phyloP scores from a whole-genome alignment of 192 early-diverging fungal genomes.

The Coemansia erecta region DNA sequence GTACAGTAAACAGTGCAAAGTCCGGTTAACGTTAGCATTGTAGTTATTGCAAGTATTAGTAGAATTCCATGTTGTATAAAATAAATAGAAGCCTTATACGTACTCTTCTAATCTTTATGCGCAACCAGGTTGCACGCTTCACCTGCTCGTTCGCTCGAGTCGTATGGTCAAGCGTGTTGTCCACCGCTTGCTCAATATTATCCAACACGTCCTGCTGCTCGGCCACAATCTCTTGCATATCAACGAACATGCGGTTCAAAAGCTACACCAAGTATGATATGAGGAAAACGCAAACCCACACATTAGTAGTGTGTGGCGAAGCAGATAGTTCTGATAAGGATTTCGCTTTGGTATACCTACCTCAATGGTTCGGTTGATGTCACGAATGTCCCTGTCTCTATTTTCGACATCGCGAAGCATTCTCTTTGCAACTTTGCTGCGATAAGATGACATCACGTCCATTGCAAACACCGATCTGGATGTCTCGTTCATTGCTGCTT shows the following conservation, averaged over 20 bases:
- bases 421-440: slow-evolving; percentile 37
- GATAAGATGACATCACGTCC: slow-evolving; percentile 51
- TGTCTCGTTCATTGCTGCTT: slow-evolving; percentile 36
- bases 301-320: background rate
- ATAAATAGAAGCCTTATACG: background rate
- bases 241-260: slow-evolving; percentile 46
- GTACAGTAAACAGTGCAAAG: background rate
- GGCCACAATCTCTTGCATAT: slow-evolving; percentile 35
- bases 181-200: slow-evolving; percentile 49
- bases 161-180: slow-evolving; percentile 33
- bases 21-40: background rate
- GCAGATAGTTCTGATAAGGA: too few species aligned
- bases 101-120: slow-evolving; percentile 47
- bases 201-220: slow-evolving; percentile 51
- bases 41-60: background rate
- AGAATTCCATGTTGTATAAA: background rate
- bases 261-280: slow-evolving; percentile 18
- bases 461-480: slow-evolving; percentile 49
- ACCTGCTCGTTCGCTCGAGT: slow-evolving; percentile 19
- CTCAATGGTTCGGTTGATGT: slow-evolving; percentile 42
- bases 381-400: slow-evolving; percentile 41
- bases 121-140: slow-evolving; percentile 32
- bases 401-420: slow-evolving; percentile 51
- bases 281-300: background rate
- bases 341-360: slow-evolving; percentile 17